Conservation (phyloP, 192 early-diverging fungal genomes). For the Entomortierella parvispora region DNA sequence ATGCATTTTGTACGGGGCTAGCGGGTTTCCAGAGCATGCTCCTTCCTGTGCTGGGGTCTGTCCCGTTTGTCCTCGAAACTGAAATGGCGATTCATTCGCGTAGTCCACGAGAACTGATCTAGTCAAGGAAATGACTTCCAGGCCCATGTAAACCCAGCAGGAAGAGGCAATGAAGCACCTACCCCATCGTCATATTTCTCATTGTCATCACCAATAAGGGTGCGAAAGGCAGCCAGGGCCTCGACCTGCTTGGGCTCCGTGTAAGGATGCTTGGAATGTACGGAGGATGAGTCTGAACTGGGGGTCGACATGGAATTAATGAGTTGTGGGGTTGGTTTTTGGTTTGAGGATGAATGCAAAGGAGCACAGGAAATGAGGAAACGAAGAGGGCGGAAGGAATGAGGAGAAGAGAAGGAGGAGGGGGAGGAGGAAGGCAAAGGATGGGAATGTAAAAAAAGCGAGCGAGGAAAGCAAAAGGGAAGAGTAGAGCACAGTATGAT, state of each 20-base stretch:
- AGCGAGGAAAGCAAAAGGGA: not conserved
- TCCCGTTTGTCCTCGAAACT: too few relatives aligned
- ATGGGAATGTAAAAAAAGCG: too few relatives aligned
- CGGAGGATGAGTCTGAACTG: conserved; percentile 12
- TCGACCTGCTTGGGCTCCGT: conserved; percentile 49
- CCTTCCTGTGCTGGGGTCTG: too few relatives aligned
- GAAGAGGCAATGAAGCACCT: conserved; percentile 15
- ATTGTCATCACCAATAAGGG: conserved; percentile 41
- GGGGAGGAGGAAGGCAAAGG: not conserved
- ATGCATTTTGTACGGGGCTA: too few relatives aligned
- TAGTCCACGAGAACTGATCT: too few relatives aligned
- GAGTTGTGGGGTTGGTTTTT: not conserved
- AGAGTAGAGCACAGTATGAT: not conserved
- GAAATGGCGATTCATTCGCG: too few relatives aligned
- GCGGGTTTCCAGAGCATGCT: too few relatives aligned
- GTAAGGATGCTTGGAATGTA: conserved; percentile 38
- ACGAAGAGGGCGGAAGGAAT: not conserved
- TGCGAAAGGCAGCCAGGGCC: conserved; percentile 36
- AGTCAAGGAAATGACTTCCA: too few relatives aligned
- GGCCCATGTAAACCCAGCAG: not conserved
- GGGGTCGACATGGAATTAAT: conserved; percentile 1
- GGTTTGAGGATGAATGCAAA: not conserved
- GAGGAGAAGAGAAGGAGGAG: not conserved
- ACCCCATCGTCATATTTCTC: conserved; percentile 51
- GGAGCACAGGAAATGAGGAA: not conserved